These are phyloP conservation scores for Phytophthora sp. DNA, from an alignment of 352 stramenopile genomes.

Conservation along the genomic window DNA sequence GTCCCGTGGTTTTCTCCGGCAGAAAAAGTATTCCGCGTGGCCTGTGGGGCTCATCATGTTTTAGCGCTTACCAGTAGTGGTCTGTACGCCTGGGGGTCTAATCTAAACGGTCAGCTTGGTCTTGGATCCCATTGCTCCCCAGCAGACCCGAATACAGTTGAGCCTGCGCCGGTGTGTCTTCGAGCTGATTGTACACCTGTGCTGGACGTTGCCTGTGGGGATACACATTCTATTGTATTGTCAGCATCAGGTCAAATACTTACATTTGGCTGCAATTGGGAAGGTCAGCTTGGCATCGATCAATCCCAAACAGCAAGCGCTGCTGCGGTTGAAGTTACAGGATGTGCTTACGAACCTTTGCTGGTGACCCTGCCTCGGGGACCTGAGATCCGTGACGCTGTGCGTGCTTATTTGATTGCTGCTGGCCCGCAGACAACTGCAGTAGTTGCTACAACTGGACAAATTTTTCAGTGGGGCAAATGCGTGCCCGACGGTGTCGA, in stretches of 20 bases:
- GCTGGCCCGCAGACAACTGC: slow-evolving; percentile 31
- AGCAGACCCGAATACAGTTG: slow-evolving; percentile 21
- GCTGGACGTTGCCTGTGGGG: slow-evolving; percentile 64
- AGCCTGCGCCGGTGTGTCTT: slow-evolving; percentile 33
- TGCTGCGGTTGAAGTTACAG: slow-evolving; percentile 8
- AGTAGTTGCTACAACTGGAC: slow-evolving; percentile 24
- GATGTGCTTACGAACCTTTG: slow-evolving; percentile 24
- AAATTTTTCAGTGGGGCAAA: slow-evolving; percentile 48
- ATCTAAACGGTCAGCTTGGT: slow-evolving; percentile 73
- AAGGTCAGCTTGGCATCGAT: slow-evolving; percentile 74
- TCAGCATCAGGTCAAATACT: slow-evolving; percentile 49
- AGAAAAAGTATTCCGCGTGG: slow-evolving; percentile 40
- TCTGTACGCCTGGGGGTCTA: slow-evolving; percentile 70
- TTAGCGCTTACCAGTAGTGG: slow-evolving; percentile 33
- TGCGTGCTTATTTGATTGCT: slow-evolving; percentile 37
- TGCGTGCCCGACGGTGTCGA: slow-evolving; percentile 36
- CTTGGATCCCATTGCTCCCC: slow-evolving; percentile 28
- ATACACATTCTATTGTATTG: slow-evolving; percentile 73
- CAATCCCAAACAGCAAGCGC: slow-evolving; percentile 5
- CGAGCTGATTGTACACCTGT: slow-evolving; percentile 5
- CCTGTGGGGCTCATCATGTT: slow-evolving; percentile 54
- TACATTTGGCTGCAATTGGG: slow-evolving; percentile 71
- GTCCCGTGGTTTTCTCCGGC: slow-evolving; percentile 23
- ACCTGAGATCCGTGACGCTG: not conserved
- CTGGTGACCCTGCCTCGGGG: slow-evolving; percentile 1